Evolutionary conservation across 805 yeast species (phyloP), one percentile per base, ranked within the genome.

Genomic region (Yarrowia keelungensis): DNA sequence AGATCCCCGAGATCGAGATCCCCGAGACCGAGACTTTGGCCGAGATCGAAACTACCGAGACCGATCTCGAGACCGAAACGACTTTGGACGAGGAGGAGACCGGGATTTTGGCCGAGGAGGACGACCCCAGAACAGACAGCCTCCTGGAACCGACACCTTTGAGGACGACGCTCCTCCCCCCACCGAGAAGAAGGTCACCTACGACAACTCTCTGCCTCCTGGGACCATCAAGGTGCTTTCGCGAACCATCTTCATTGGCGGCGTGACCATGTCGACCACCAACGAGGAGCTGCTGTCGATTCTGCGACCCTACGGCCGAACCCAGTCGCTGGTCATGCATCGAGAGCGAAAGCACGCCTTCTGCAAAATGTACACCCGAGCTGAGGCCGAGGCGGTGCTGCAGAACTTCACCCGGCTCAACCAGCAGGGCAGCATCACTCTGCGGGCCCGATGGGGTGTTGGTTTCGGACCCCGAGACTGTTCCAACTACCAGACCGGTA

Each of bases 401-500:
- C 82, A 85, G 49, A 85, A 87, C 50, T 92, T 93, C 80, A 84
- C 84, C 39, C 78, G 78, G 50, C 74, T 76, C 69, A 87, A 87
- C 75, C 86, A 88, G 73, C 88, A 87, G 71, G 89, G 89, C 49
- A 78, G 85, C 10, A 80, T 81, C 76, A 81, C 86, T 73, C 81
- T 95, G 73, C 86, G 98, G 79, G 91, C 96, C 5, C 85, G 97
- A 76, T 95, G 99, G 99, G 99, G 98, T 73, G 98, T 95, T 71
- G 99, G 99, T 1, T 95, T 90, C 76, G 99, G 99, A 5, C 99
- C 99, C 68, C 87, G 99, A 81, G 98, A 95, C 78, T 94, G 98
- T 81, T 91, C 97, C 78, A 96, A 95, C 79, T 95, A 95, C 79
- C 93, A 89, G 75, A 89, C 89, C 69, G 99, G 99, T 71, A 84